Evolutionary conservation across 2,329 filamentous ascomycete genomes (phyloP).

Genomic region (Sporothrix globosa): DNA sequence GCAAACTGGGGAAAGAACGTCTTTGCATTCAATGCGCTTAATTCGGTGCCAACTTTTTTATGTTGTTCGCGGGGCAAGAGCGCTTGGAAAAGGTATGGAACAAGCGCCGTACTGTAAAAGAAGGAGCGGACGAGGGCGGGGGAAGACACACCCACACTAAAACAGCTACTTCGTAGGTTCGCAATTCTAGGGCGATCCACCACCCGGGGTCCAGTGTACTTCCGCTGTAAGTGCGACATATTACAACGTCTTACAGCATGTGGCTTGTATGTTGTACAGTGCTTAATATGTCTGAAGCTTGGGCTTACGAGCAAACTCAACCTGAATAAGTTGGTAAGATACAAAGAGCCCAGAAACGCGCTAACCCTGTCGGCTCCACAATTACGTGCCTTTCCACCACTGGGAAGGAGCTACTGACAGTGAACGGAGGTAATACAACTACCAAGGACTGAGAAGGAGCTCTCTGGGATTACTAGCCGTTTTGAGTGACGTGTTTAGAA

Average conservation of each 20-base stretch:
- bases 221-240: not conserved
- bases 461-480: not conserved
- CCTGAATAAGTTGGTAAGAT: not conserved
- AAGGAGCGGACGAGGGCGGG: slow-evolving; percentile 14
- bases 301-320: not conserved
- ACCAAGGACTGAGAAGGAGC: slow-evolving; percentile 15
- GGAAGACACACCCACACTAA: not conserved
- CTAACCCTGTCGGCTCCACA: not conserved
- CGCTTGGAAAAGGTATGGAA: slow-evolving; percentile 10
- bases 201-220: not conserved
- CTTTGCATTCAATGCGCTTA: slow-evolving; percentile 25
- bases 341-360: not conserved
- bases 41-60: slow-evolving; percentile 23
- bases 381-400: slow-evolving; percentile 5
- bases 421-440: not conserved
- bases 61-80: slow-evolving; percentile 21
- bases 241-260: too few relatives aligned
- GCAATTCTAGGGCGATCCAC: slow-evolving; percentile 16
- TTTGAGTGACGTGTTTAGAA: slow-evolving; percentile 30
- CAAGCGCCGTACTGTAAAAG: not conserved
- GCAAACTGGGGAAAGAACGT: slow-evolving; percentile 13
- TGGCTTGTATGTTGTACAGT: not conserved
- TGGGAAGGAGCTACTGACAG: slow-evolving; percentile 4
- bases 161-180: not conserved
- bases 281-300: not conserved